phyloP scores from a whole-genome alignment of 2,329 filamentous ascomycete genomes.

The Scopulariopsis brevicaulis region DNA sequence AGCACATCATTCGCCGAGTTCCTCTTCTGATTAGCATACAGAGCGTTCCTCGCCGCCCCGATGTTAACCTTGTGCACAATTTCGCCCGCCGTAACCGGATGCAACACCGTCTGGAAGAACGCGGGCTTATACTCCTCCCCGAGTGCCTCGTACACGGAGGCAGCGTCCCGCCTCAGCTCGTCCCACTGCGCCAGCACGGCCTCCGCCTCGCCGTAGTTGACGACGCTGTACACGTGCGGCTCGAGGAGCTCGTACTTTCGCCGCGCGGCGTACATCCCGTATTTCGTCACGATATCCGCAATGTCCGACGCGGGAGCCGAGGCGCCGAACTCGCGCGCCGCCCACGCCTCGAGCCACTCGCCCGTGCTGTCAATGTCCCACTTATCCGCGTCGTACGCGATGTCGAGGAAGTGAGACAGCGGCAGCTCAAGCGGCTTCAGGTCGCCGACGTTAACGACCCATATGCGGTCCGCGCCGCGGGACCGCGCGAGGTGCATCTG shows the following conservation, averaged over 20 bases:
- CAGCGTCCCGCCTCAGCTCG: conserved; percentile 27
- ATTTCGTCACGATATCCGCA: conserved; percentile 39
- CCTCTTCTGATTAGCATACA: conserved; percentile 40
- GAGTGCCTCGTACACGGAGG: conserved; percentile 30
- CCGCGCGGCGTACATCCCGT: conserved; percentile 21
- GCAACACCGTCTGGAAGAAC: conserved; percentile 46
- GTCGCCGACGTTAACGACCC: conserved; percentile 58
- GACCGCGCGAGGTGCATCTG: conserved; percentile 48
- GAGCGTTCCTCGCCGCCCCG: conserved; percentile 34
- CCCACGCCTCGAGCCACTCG: conserved; percentile 45
- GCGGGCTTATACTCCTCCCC: conserved; percentile 26
- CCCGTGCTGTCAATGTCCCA: conserved; percentile 45
- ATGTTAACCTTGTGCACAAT: conserved; percentile 44
- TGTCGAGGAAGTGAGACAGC: conserved; percentile 55
- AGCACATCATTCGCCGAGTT: conserved; percentile 44
- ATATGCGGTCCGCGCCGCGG: conserved; percentile 46
- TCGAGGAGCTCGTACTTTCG: conserved; percentile 43
- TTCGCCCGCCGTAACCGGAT: conserved; percentile 44
- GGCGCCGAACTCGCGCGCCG: conserved; percentile 42
- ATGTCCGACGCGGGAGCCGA: conserved; percentile 30
- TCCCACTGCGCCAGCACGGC: conserved; percentile 37
- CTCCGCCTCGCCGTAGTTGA: conserved; percentile 51
- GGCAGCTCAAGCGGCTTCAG: conserved; percentile 54
- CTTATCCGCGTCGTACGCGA: conserved; percentile 50
- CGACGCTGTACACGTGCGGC: conserved; percentile 43